Conservation (phyloP, 164 flowering plant genomes). For the Tetracentron sinense region DNA sequence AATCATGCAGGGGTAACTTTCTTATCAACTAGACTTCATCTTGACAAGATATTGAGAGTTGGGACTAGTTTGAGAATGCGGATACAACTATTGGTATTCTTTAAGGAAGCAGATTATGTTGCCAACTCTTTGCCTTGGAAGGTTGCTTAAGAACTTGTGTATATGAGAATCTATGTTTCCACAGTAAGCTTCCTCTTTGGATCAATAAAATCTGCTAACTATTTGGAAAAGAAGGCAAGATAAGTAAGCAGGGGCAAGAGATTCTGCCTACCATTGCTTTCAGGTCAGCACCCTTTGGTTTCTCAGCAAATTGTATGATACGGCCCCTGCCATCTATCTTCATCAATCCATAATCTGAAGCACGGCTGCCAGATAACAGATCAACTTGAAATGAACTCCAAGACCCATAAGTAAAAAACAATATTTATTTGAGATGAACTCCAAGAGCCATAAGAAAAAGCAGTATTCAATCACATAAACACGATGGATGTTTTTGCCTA, state of each 20-base stretch:
- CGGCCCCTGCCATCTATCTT: slow-evolving; percentile 71
- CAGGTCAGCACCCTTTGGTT: slow-evolving; percentile 78
- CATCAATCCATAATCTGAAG: slow-evolving; percentile 93
- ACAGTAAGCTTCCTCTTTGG: too few relatives aligned
- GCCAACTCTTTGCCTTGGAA: too few relatives aligned
- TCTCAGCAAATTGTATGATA: slow-evolving; percentile 78
- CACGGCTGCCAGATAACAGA: slow-evolving; percentile 58
- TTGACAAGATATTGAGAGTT: too few relatives aligned
- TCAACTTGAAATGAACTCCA: slow-evolving; percentile 9
- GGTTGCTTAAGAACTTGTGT: too few relatives aligned
- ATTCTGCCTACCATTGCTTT: slow-evolving; percentile 66
- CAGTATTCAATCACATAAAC: neutral
- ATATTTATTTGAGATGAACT: neutral
- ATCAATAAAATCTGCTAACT: too few relatives aligned
- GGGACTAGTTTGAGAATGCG: too few relatives aligned
- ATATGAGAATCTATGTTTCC: too few relatives aligned
- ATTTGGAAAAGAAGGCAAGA: too few relatives aligned
- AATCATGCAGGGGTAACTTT: too few relatives aligned
- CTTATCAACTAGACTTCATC: too few relatives aligned
- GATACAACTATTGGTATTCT: too few relatives aligned
- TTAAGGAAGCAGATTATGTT: too few relatives aligned
- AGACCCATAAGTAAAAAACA: neutral
- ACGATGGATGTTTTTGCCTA: neutral
- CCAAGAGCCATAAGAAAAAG: neutral
- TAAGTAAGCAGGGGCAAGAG: neutral